A percentile compares a stretch with the other conserved stretches of the same genome.
Evolutionary conservation across 768 basidiomycete genomes (phyloP).

Genomic region (Mycena leptocephala): DNA sequence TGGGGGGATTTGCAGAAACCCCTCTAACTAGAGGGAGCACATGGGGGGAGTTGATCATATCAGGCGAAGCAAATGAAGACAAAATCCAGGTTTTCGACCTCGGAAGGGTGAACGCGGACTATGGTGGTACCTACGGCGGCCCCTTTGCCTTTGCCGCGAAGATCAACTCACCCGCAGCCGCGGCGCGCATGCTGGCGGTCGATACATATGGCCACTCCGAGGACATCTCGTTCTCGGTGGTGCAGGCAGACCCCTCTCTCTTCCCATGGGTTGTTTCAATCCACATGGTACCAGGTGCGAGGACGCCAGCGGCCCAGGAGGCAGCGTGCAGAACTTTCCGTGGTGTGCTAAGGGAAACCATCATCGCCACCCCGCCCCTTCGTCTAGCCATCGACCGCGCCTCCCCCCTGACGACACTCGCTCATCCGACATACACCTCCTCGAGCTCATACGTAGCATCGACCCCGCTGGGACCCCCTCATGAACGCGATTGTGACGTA

Average conservation of each 20-base stretch:
- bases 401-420: neutral
- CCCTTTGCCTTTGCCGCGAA: neutral
- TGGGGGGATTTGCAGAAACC: too few relatives aligned
- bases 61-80: neutral
- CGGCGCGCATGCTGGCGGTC: neutral
- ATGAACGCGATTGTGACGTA: neutral
- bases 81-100: neutral
- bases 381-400: neutral
- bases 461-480: neutral
- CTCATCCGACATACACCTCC: neutral
- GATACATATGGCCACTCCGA: too few relatives aligned
- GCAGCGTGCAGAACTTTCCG: neutral
- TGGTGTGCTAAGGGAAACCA: neutral
- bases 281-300: neutral
- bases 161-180: neutral
- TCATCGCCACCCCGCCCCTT: neutral
- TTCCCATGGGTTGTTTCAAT: neutral
- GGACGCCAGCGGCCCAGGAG: neutral
- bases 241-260: neutral
- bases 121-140: neutral
- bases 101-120: neutral
- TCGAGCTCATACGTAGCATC: neutral
- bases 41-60: too few relatives aligned
- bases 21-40: too few relatives aligned
- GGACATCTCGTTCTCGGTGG: neutral